phyloP scores from a whole-genome alignment of 768 basidiomycete genomes.

The Termitomyces sp. region DNA sequence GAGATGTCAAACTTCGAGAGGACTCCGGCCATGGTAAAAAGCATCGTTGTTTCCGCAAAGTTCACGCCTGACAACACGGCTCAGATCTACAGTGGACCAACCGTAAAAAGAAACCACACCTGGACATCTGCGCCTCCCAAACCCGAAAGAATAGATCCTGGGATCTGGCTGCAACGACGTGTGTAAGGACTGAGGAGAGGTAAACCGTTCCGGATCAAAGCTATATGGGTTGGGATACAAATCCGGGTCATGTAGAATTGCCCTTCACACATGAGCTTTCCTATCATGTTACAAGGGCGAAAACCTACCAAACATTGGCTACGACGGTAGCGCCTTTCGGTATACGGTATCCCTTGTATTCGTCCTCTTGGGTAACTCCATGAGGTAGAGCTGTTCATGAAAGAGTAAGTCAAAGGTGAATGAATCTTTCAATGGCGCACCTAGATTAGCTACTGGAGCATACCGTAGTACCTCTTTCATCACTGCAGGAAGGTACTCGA shows the following conservation, averaged over 20 bases:
- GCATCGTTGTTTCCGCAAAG: conserved; percentile 26
- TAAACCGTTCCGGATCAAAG: conserved; percentile 35
- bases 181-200: not conserved
- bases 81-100: not conserved
- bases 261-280: conserved; percentile 22
- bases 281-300: not conserved
- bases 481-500: conserved; percentile 28
- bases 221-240: conserved; percentile 33
- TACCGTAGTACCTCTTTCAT: conserved; percentile 35
- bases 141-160: conserved; percentile 25
- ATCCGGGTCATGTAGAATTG: conserved; percentile 34
- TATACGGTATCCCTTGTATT: conserved; percentile 37
- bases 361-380: conserved; percentile 35
- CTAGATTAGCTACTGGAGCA: conserved; percentile 35
- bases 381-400: conserved; percentile 33
- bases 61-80: conserved; percentile 16
- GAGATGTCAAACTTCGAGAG: conserved; percentile 22
- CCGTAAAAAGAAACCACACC: conserved; percentile 13
- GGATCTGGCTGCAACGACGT: conserved; percentile 23
- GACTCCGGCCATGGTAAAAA: conserved; percentile 26
- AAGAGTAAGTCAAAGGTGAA: not conserved
- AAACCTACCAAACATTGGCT: conserved; percentile 39
- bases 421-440: conserved; percentile 14
- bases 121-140: conserved; percentile 27
- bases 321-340: conserved; percentile 39